Conservation (phyloP, 148 eudicot species). For the Silene latifolia region DNA sequence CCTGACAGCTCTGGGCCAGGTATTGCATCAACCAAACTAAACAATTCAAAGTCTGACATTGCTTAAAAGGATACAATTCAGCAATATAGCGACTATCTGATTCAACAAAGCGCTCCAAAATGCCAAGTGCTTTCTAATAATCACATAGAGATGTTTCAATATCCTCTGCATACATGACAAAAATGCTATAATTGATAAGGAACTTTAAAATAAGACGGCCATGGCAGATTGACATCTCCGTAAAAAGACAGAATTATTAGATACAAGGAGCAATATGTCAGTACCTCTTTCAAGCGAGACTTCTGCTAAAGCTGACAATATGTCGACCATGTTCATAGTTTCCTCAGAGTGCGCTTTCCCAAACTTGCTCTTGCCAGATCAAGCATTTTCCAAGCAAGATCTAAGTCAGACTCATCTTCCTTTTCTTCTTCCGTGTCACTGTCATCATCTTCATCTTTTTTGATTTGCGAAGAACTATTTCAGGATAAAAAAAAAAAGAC, state of each 20-base stretch:
- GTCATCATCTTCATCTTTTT: slow-evolving; percentile 55
- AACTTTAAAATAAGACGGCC: not conserved
- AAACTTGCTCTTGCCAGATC: slow-evolving; percentile 93
- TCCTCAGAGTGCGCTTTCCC: slow-evolving; percentile 65
- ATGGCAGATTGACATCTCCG: not conserved
- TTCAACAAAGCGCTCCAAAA: slow-evolving; percentile 82
- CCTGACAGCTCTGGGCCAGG: too few relatives aligned
- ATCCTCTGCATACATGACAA: slow-evolving; percentile 59
- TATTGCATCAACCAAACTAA: not conserved
- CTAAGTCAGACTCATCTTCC: slow-evolving; percentile 95
- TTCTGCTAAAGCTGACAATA: slow-evolving; percentile 88
- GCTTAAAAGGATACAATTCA: slow-evolving; percentile 78
- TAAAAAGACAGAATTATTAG: not conserved
- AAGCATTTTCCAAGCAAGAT: slow-evolving; percentile 95
- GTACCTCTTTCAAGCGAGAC: slow-evolving; percentile 93
- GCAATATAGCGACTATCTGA: slow-evolving; percentile 78
- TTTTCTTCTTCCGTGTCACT: slow-evolving; percentile 81
- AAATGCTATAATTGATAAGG: slow-evolving; percentile 6
- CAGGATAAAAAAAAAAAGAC: not conserved
- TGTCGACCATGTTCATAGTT: slow-evolving; percentile 80
- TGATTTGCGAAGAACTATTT: slow-evolving; percentile 36
- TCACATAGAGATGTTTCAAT: slow-evolving; percentile 87
- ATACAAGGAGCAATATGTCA: not conserved
- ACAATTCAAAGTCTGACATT: not conserved
- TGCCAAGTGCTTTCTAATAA: slow-evolving; percentile 73